Base-by-base conservation (phyloP, 75 land plant genomes). In the Larix kaempferi region DNA sequence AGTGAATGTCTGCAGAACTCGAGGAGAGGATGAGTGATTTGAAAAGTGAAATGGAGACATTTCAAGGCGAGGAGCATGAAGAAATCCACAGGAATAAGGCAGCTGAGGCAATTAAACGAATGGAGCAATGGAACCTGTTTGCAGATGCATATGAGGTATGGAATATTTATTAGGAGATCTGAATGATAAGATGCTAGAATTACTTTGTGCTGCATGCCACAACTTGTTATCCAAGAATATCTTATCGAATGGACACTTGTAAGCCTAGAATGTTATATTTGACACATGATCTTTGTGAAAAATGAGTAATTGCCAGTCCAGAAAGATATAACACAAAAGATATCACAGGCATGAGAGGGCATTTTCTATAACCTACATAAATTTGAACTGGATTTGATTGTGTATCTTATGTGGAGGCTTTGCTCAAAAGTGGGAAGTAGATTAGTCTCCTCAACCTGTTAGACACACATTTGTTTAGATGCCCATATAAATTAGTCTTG, bases 51-150 rank as follows among this genome's bases (percentile, higher is more conserved):
- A 79, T 96, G 29, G 80, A 85, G 75, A 78, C 84, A 8, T 88
- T 88, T 62, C 85, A 90, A 52, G 78, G 78, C 79, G 89, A 85
- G 49, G 91, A 88, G 49, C 76, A 84, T 74, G 93, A 90, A 37
- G 93, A 90, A 81, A 85, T 56, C 33, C 95, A 94, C 73, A 86
- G 80, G 78, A 82, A 61, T 65, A 96, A 93, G 76, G 98, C 99
- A 41, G 55, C 79, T 72, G 93, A 89, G 55, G 95, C 98, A 75
- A 77, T 96, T 69, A 90, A 86, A 73, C 89, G 99, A 58, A 94
- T 96, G 88, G 98, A 96, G 72, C 86, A 80, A 39, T 96, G 99
- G 99, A 96, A 96, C 74, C 81, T 96, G 72, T 96, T 96, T 78
- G 85, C 88, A 83, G 92, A 94, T 78, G 75, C 88, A n/a, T 17